Evolutionary conservation across 192 early-diverging fungal species (phyloP).

Genomic region (Linnemannia hyalina): DNA sequence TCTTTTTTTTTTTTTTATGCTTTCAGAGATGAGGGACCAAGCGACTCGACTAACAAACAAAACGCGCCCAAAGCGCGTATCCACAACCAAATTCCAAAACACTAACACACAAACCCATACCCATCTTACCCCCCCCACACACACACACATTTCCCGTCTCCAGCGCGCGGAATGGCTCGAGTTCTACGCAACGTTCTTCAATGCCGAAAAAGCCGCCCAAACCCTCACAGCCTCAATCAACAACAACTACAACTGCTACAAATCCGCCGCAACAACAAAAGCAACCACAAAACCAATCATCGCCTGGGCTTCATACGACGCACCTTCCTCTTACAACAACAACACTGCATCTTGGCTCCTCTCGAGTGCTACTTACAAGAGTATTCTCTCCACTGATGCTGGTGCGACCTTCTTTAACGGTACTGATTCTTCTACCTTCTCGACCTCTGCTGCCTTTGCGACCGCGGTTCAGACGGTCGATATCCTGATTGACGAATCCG

Average conservation of each 20-base stretch:
- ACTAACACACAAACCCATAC: background rate
- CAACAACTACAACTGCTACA: constrained; percentile 72
- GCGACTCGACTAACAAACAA: background rate
- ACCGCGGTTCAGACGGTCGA: constrained; percentile 70
- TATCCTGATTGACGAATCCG: constrained; percentile 79
- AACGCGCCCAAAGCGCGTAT: background rate
- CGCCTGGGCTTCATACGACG: constrained; percentile 73
- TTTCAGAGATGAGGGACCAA: background rate
- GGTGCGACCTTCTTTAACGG: constrained; percentile 72
- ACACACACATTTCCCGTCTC: background rate
- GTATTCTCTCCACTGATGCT: constrained; percentile 72
- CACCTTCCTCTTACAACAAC: constrained; percentile 73
- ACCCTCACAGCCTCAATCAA: constrained; percentile 59
- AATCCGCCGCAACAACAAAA: constrained; percentile 43
- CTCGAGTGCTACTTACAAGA: constrained; percentile 70
- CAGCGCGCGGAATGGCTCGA: constrained; percentile 71
- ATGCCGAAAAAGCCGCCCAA: constrained; percentile 68
- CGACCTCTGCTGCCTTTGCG: constrained; percentile 60
- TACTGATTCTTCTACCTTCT: constrained; percentile 43
- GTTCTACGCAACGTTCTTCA: constrained; percentile 77
- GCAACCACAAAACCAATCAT: constrained; percentile 60
- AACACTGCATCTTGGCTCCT: constrained; percentile 76
- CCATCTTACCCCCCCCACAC: background rate
- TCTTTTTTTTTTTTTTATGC: background rate
- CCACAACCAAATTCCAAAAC: background rate